These are phyloP conservation scores for Aureobasidium sp. DNA, from an alignment of 2,329 filamentous ascomycete genomes.

Conservation along the genomic window DNA sequence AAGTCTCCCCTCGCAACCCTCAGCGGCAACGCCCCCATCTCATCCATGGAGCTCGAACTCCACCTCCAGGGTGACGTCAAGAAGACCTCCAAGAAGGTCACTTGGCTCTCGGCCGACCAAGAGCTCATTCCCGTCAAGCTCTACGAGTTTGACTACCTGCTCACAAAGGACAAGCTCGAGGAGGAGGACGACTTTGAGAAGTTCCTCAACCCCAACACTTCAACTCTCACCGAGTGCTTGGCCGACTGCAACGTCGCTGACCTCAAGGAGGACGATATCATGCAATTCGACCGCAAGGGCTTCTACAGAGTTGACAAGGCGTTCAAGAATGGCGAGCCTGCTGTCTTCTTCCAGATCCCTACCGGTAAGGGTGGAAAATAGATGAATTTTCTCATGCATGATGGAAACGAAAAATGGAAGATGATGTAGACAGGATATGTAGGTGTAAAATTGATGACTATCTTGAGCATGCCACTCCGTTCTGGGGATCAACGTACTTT, in stretches of 20 bases:
- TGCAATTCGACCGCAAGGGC: constrained; percentile 90
- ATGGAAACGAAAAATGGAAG: neutral
- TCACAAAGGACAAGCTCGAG: constrained; percentile 87
- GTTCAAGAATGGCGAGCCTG: constrained; percentile 51
- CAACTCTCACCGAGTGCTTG: constrained; percentile 64
- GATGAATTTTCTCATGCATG: neutral
- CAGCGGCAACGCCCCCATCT: constrained; percentile 49
- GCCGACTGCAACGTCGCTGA: constrained; percentile 74
- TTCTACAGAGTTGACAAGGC: constrained; percentile 78
- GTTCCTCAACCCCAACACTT: constrained; percentile 63
- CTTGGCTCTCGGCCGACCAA: constrained; percentile 78
- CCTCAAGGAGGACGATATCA: constrained; percentile 81
- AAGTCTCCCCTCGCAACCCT: constrained; percentile 39
- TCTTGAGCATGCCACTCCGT: neutral
- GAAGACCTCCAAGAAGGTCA: constrained; percentile 93
- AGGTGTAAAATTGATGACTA: neutral
- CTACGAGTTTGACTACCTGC: constrained; percentile 90
- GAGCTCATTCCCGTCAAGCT: constrained; percentile 75
- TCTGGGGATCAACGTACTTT: neutral
- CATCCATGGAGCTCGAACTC: constrained; percentile 71
- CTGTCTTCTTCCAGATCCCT: constrained; percentile 63
- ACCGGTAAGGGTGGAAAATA: constrained; percentile 51
- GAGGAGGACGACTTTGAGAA: constrained; percentile 73
- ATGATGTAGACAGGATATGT: neutral
- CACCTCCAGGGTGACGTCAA: constrained; percentile 90